Percentiles rank a stretch among this genome's conserved stretches.
Conservation (phyloP, 371 early-diverging fungal genomes). For the Haplosporangium sp. region DNA sequence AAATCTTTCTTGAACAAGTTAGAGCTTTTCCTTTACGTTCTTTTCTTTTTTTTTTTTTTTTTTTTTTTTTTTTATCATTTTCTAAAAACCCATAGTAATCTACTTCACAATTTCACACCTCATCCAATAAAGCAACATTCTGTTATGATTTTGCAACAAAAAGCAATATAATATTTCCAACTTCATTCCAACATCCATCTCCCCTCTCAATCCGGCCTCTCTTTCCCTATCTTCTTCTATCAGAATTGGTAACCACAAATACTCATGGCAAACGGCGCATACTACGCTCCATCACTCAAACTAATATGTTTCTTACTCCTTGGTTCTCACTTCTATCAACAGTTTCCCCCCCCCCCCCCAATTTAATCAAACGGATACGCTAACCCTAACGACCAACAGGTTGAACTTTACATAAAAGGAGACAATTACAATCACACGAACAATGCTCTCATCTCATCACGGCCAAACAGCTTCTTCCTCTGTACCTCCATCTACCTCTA, state of each 20-base stretch:
- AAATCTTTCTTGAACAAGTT: too few species aligned
- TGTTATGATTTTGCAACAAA: conserved; percentile 1
- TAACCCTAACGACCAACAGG: not conserved
- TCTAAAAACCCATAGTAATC: not conserved
- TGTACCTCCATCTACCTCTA: conserved; percentile 10
- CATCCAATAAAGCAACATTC: too few species aligned
- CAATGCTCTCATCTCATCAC: conserved; percentile 50
- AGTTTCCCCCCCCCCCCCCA: not conserved
- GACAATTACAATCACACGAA: not conserved
- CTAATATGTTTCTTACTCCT: not conserved
- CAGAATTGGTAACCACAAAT: not conserved
- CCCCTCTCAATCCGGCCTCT: not conserved
- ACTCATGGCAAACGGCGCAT: not conserved
- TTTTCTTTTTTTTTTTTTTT: too few species aligned
- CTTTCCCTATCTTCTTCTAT: not conserved
- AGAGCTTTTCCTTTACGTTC: too few species aligned
- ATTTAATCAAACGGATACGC: not conserved
- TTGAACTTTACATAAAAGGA: not conserved
- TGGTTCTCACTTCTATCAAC: not conserved
- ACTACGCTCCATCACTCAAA: not conserved
- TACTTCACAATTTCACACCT: not conserved
- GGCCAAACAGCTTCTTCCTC: conserved; percentile 14
- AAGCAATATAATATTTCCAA: too few species aligned
- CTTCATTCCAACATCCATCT: not conserved
- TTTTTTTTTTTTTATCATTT: not conserved